Base-by-base conservation (phyloP, 805 yeast genomes). In the Scheffersomyces spartinae region DNA sequence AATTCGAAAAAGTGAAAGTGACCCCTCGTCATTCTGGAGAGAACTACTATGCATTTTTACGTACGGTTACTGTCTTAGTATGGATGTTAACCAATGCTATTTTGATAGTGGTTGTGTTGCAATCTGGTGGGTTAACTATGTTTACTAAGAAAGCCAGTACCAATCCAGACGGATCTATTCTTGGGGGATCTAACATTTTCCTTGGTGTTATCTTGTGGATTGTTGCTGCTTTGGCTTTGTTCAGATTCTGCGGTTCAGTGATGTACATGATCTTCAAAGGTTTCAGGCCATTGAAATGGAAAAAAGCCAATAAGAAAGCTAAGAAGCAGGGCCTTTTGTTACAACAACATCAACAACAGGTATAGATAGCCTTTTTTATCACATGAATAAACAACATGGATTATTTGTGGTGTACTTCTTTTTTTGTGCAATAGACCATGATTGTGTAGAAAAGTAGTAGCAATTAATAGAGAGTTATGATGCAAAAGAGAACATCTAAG, bases 81-180 rank as follows among this genome's bases (percentile, higher is more conserved):
- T 91, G 98, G 98, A 73, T 85, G 59, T 60, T 85, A 31, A 73
- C 93, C 19, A 91, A 91, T 47, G 77, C 83, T 38, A 71, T 81
- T 19, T 61, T 91, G 24, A 68, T 84, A 24, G 91, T 86, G 0
- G 67, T 84, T 9, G 95, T 91, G 6, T 64, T 85, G 31, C 82
- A 83, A 31, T 71, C 85, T 1, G 95, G 86, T 27, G 95, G 95
- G 5, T 55, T 80, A 18, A 66, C 64, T 31, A 52, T 44, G 18
- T 52, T 62, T 17, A 56, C 64, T 7, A 42, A 42, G 37, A 49
- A 26, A 20, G 33, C 29, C 3, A 43, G 43, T 30, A 49, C 45
- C 27, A 47, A 47, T 20, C 34, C 38, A 11, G 53, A 45, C 12
- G 42, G 44, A 2, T 41, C 49, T n/a, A 41, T 54, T 33, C 38